phyloP scores from a whole-genome alignment of 2,329 filamentous ascomycete genomes.

The Fusarium sp. region DNA sequence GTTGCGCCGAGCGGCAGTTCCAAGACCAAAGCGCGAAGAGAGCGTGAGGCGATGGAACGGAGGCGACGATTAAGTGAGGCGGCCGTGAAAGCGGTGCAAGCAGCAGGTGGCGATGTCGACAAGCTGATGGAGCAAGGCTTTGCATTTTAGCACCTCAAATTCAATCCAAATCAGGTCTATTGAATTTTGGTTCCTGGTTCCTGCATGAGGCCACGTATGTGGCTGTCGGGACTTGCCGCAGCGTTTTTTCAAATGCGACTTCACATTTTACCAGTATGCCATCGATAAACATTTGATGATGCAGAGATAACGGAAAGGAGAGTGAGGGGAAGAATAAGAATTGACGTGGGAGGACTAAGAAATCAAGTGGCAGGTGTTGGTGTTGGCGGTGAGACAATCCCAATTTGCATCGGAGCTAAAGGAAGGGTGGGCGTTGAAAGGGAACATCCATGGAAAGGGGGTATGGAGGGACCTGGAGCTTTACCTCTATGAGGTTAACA shows the following conservation, averaged over 20 bases:
- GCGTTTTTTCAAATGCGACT: neutral
- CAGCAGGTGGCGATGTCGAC: constrained; percentile 73
- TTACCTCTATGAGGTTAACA: neutral
- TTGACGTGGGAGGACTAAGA: neutral
- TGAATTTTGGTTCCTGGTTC: constrained; percentile 15
- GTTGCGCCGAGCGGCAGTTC: constrained; percentile 90
- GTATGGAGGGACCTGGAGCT: neutral
- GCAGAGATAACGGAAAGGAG: neutral
- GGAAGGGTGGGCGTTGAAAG: constrained; percentile 4
- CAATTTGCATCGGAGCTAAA: constrained; percentile 11
- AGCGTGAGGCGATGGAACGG: constrained; percentile 86
- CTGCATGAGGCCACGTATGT: constrained; percentile 20
- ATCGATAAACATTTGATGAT: neutral
- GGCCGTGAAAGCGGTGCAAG: constrained; percentile 72
- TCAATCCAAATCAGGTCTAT: neutral
- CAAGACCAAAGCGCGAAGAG: constrained; percentile 93
- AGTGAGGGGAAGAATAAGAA: neutral
- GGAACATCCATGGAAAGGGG: neutral
- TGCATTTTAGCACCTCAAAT: constrained; percentile 45
- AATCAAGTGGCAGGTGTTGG: constrained; percentile 16
- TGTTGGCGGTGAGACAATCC: constrained; percentile 25
- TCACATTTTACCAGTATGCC: constrained; percentile 3
- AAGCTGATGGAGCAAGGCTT: constrained; percentile 61
- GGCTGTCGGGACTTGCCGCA: constrained; percentile 12
- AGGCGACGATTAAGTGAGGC: constrained; percentile 73